Base-by-base conservation (phyloP, 139 green algal genomes). In the Coelastrella sp. region DNA sequence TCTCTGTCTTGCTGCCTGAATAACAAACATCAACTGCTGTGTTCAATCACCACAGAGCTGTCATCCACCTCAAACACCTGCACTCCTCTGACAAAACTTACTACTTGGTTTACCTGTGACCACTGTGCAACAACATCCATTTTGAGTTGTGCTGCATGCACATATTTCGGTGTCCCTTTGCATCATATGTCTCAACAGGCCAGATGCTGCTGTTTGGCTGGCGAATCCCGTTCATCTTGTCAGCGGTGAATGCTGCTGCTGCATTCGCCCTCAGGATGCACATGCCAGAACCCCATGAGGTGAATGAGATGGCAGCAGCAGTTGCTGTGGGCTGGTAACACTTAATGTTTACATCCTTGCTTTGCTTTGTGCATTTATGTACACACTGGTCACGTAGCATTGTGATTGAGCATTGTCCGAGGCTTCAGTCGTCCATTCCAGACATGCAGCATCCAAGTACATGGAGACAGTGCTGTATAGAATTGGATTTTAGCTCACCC, bases 281-380 rank as follows among this genome's bases (percentile, higher is more conserved):
- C 58, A 90, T 93, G 90, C 86, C 87, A n/a, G 90, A 93, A 72
- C 80, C 90, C 14, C 24, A 91, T 7, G 86, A 89, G 75, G 88
- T 92, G 84, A 73, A 17, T 15, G 14, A 73, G 65, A 17, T 1
- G 65, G 65, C 65, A 17, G 65, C 35, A 49, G 35, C 35, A 49
- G 35, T 49, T 49, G 35, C 35, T 49, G 35, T 49, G 35, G 35
- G 35, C 35, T 49, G 35, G 35, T 49, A 3, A 49, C 35, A 1
- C 35, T 49, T 49, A 1, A 49, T 49, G 35, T 49, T 49, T 49
- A 49, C 35, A 49, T 49, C 35, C 35, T n/a, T n/a, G n/a, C n/a
- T n/a, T n/a, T n/a, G n/a, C n/a, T n/a, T n/a, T n/a, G n/a, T n/a
- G n/a, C n/a, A n/a, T n/a, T n/a, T n/a, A n/a, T n/a, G n/a, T n/a